A percentile compares a stretch with the other conserved stretches of the same genome.
phyloP scores from a whole-genome alignment of 805 yeast genomes.

The Teunomyces kruisii region DNA sequence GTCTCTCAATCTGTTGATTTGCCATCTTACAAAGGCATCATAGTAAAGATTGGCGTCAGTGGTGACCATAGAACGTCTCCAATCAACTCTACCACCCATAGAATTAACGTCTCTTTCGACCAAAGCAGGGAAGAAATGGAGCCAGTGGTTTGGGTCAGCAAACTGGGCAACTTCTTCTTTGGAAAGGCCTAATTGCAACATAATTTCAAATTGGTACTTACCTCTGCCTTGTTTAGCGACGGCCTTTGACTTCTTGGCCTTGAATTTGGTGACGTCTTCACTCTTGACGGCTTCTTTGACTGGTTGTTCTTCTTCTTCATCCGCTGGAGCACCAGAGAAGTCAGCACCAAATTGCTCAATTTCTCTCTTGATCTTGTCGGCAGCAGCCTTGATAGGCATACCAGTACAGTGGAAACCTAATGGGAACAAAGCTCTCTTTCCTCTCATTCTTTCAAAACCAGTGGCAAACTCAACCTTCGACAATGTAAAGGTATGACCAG shows the following conservation, averaged over 20 bases:
- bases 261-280: constrained; percentile 87
- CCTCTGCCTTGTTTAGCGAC: constrained; percentile 92
- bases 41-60: constrained; percentile 95
- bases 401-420: constrained; percentile 99
- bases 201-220: constrained; percentile 93
- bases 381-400: constrained; percentile 95
- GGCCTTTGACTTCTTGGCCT: constrained; percentile 90
- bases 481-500: constrained; percentile 94
- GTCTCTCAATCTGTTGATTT: constrained; percentile 82
- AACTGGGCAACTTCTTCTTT: constrained; percentile 81
- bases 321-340: constrained; percentile 66
- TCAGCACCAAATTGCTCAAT: constrained; percentile 86
- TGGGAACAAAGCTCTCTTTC: constrained; percentile 90
- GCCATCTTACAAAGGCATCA: constrained; percentile 95
- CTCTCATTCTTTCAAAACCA: constrained; percentile 94
- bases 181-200: constrained; percentile 90
- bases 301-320: constrained; percentile 46
- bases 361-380: constrained; percentile 93
- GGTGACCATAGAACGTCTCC: constrained; percentile 96
- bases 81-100: constrained; percentile 93
- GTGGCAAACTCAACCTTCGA: constrained; percentile 90
- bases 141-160: constrained; percentile 92
- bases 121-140: constrained; percentile 86
- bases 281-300: constrained; percentile 37
- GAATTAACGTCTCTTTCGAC: constrained; percentile 75